Evolutionary conservation across 192 early-diverging fungal species (phyloP).

Genomic region (Backusella liffmaniae): DNA sequence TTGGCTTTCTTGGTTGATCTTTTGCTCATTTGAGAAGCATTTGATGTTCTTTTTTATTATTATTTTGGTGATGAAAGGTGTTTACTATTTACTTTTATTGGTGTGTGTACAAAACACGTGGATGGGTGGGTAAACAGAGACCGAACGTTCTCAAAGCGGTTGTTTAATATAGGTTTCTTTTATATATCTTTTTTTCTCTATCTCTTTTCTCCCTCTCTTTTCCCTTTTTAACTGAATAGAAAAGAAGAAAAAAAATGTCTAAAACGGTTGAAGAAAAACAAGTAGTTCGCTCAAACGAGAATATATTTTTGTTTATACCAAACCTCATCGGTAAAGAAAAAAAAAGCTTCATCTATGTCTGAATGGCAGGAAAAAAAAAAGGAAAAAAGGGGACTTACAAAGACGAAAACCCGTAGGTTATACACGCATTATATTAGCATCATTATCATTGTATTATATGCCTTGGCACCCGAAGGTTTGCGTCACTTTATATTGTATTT

Average conservation of each 20-base stretch:
- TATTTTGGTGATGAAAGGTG: too few species aligned
- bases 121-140: background rate
- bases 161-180: background rate
- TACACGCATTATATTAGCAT: constrained; percentile 76
- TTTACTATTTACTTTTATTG: background rate
- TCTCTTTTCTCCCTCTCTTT: constrained; percentile 25
- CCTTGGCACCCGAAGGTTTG: constrained; percentile 66
- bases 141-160: background rate
- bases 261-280: background rate
- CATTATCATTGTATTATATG: constrained; percentile 76
- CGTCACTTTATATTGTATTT: constrained; percentile 79
- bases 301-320: constrained; percentile 75
- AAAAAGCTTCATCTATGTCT: background rate
- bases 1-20: too few species aligned
- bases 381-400: background rate
- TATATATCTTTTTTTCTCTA: background rate
- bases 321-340: constrained; percentile 68
- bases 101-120: background rate
- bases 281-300: constrained; percentile 32
- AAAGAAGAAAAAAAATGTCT: background rate
- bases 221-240: constrained; percentile 1
- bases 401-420: constrained; percentile 57
- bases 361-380: background rate
- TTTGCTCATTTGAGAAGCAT: too few species aligned
- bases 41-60: too few species aligned